Evolutionary conservation across 345 rosid species (phyloP).

Genomic region (Balakata baccata): DNA sequence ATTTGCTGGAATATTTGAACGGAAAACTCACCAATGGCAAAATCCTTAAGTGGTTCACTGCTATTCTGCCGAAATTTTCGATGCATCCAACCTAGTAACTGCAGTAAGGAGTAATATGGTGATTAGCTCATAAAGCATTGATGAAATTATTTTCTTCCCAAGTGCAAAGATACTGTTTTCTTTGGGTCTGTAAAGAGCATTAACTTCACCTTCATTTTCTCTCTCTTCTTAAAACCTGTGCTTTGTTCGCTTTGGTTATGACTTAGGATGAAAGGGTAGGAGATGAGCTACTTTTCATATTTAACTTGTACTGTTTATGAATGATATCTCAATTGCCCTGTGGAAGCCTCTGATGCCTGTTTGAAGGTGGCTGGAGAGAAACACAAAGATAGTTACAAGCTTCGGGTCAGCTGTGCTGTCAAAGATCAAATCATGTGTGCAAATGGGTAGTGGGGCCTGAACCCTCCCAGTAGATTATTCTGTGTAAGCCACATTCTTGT

Average conservation of each 20-base stretch:
- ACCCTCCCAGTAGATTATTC: slow-evolving; percentile 15
- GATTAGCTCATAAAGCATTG: slow-evolving; percentile 11
- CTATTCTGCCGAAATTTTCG: slow-evolving; percentile 66
- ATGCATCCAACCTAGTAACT: slow-evolving; percentile 89
- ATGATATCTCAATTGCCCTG: slow-evolving; percentile 16
- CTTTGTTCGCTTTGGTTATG: slow-evolving; percentile 19
- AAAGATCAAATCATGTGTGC: slow-evolving; percentile 42
- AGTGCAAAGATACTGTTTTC: background rate
- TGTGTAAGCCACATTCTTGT: slow-evolving; percentile 2
- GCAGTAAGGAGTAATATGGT: slow-evolving; percentile 26
- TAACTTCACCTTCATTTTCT: slow-evolving; percentile 52
- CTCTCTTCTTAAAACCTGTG: slow-evolving; percentile 22
- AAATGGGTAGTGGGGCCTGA: slow-evolving; percentile 44
- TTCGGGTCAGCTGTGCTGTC: slow-evolving; percentile 36
- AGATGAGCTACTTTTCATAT: slow-evolving; percentile 27
- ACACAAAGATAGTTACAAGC: slow-evolving; percentile 56
- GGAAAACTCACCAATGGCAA: slow-evolving; percentile 46
- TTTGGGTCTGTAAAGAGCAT: background rate
- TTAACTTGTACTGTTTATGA: slow-evolving; percentile 21
- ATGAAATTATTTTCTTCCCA: slow-evolving; percentile 1
- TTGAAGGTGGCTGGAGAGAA: slow-evolving; percentile 40
- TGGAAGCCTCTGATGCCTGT: slow-evolving; percentile 16
- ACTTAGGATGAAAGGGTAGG: slow-evolving; percentile 12
- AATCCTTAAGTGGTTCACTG: slow-evolving; percentile 56
- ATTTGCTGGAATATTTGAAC: background rate